Evolutionary conservation across 2,329 filamentous ascomycete species (phyloP), one percentile per base, ranked within the genome.

Genomic region (Epichloe coenophiala): DNA sequence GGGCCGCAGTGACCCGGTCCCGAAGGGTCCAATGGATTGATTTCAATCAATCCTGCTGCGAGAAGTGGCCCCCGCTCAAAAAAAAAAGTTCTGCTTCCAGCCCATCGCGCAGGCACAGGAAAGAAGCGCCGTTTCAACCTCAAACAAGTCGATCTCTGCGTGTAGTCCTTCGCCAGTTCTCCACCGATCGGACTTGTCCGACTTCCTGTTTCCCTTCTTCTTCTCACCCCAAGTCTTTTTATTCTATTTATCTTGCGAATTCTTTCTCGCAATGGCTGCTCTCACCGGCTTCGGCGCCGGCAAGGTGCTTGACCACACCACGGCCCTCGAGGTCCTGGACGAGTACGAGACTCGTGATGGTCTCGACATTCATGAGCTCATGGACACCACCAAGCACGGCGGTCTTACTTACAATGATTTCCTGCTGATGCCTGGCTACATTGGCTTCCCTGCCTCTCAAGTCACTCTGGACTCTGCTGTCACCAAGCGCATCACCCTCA

Each of bases 361-460:
- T 53, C 84, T 98, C 61, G 81, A 88, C 66, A 81, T 94, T 63
- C 76, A 88, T 64, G 83, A 88, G 57, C 78, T 98, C 61, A 81
- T 97, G 68, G 86, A 98, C 74, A 90, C 91, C 58, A 85, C 86
- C 73, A 85, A 84, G 70, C 87, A 90, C 64, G 93, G 93, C 55
- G 93, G 93, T 63, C 77, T 98, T 64, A 97, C 91, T 53, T 98
- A 96, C 79, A 98, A 98, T 71, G 93, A 98, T 72, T 98, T 98
- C 75, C 82, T 98, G 56, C 74, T 98, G 62, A 79, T 98, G 55
- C 93, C 93, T 53, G 94, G 94, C 66, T 95, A 96, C 74, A 96
- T 98, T 73, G 93, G 91, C 70, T 98, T 98, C 72, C 82, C 93
- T 57, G 93, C 94, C 62, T 88, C 87, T 47, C 86, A 87, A 56